These are phyloP conservation scores for Sesbania bispinosa DNA, from an alignment of 306 rosid species.

Conservation along the genomic window DNA sequence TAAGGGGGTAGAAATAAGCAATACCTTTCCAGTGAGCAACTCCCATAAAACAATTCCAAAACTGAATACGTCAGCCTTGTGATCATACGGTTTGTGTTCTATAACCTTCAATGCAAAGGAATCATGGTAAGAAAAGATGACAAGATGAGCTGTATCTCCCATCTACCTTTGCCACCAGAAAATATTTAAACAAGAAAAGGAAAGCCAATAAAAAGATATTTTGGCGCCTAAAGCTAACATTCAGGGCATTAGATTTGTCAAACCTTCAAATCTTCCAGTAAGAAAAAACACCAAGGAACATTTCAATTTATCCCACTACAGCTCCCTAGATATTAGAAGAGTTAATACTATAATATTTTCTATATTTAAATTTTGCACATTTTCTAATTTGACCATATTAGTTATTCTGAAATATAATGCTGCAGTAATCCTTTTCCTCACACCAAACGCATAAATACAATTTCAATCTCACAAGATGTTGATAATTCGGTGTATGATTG, in stretches of 20 bases:
- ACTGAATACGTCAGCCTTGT: slow-evolving; percentile 98
- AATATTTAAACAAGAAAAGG: background rate
- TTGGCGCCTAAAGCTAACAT: background rate
- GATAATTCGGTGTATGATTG: background rate
- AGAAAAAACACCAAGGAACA: background rate
- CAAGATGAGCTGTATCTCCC: slow-evolving; percentile 31
- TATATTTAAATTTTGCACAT: background rate
- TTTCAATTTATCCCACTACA: slow-evolving; percentile 1
- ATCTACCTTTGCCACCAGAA: slow-evolving; percentile 12
- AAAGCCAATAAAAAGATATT: background rate
- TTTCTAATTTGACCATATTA: background rate
- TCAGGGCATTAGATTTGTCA: background rate
- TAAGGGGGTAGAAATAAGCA: slow-evolving; percentile 1
- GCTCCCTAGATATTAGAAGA: background rate
- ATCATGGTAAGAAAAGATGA: slow-evolving; percentile 48
- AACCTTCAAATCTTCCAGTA: background rate
- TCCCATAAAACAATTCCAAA: slow-evolving; percentile 95
- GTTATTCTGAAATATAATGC: slow-evolving; percentile 10
- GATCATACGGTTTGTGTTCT: slow-evolving; percentile 97
- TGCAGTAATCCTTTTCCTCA: slow-evolving; percentile 9
- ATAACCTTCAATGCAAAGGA: slow-evolving; percentile 88
- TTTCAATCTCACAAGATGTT: background rate
- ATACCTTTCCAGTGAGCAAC: slow-evolving; percentile 91
- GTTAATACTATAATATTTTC: background rate
- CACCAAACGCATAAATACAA: background rate